Evolutionary conservation across 371 early-diverging fungal genomes (phyloP).

Genomic region (Nematocida minor): DNA sequence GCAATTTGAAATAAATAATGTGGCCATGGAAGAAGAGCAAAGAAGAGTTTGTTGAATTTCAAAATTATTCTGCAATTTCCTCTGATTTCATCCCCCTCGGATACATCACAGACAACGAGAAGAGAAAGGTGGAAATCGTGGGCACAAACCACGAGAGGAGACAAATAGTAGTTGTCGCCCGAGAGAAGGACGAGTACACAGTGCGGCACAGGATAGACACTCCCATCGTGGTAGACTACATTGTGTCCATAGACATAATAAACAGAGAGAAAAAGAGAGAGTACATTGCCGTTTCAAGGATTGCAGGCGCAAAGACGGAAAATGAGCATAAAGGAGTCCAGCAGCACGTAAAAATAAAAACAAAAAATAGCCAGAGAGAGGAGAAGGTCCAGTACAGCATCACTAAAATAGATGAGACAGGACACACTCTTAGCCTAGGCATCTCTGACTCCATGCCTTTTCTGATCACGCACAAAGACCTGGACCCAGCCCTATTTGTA

Average conservation of each 20-base stretch:
- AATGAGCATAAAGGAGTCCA: too few species aligned
- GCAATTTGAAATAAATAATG: slow-evolving; percentile 20
- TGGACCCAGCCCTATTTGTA: slow-evolving; percentile 8
- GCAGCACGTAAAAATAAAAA: too few species aligned
- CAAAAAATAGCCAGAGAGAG: too few species aligned
- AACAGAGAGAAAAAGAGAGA: slow-evolving; percentile 7
- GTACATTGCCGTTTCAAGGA: slow-evolving; percentile 12
- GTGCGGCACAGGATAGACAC: background rate
- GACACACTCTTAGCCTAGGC: background rate
- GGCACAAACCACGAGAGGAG: slow-evolving; percentile 3
- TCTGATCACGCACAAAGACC: background rate
- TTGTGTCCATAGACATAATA: slow-evolving; percentile 20
- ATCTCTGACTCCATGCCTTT: slow-evolving; percentile 36
- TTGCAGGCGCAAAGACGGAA: too few species aligned
- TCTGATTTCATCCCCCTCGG: slow-evolving; percentile 24
- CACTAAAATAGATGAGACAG: background rate
- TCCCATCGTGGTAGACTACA: background rate
- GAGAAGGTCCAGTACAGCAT: too few species aligned
- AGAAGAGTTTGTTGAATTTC: slow-evolving; percentile 25
- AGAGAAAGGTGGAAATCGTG: slow-evolving; percentile 28
- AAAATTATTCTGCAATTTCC: background rate
- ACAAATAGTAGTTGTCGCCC: background rate
- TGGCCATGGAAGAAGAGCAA: slow-evolving; percentile 19
- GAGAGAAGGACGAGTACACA: background rate
- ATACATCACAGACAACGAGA: background rate